Base-by-base conservation (phyloP, 2,329 filamentous ascomycete genomes). In the Atkinsonella texensis region DNA sequence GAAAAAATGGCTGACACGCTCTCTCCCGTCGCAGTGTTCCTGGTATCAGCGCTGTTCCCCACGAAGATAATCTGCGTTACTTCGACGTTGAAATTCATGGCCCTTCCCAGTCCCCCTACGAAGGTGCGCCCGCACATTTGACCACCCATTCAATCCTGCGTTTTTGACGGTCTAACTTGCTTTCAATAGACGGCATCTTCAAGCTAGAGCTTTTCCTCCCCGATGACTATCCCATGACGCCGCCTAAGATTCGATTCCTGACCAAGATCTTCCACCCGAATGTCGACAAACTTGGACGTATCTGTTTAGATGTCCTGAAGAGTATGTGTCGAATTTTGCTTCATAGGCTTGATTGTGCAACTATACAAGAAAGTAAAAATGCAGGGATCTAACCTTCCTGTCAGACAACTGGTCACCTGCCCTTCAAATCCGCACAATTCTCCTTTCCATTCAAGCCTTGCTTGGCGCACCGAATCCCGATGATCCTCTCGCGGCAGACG, bases 241-340 rank as follows among this genome's bases (percentile, higher is more conserved):
- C 93, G 50, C 93, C 93, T 45, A 96, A 96, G 76, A 96, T 98
- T 65, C 87, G 93, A 51, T 98, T 98, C 71, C 77, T 98, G 49
- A 98, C 94, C 61, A 96, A 95, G 73, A 97, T 98, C 69, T 98
- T 97, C 71, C 94, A 98, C 68, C 93, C 93, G 49, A 98, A 98
- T 68, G 96, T 98, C 60, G 93, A 98, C 68, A 94, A 94, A 71
- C 81, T 98, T 2, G 93, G 93, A 54, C 86, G 93, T 54, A 98
- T 98, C 70, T 98, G 94, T 66, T 74, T 98, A 48, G 93, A 98
- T 66, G 93, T 98, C 35, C 73, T 98, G 53, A 98, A 98, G 76
- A 95, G 93, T 95, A 74, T 60, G 80, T 60, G 9, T 11, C 39
- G 13, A 9, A 38, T 28, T 4, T 4, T 35, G n/a, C 2, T 6